These are phyloP conservation scores for Nakazawaea ishiwadae DNA, from an alignment of 805 yeast species.

Conservation along the genomic window DNA sequence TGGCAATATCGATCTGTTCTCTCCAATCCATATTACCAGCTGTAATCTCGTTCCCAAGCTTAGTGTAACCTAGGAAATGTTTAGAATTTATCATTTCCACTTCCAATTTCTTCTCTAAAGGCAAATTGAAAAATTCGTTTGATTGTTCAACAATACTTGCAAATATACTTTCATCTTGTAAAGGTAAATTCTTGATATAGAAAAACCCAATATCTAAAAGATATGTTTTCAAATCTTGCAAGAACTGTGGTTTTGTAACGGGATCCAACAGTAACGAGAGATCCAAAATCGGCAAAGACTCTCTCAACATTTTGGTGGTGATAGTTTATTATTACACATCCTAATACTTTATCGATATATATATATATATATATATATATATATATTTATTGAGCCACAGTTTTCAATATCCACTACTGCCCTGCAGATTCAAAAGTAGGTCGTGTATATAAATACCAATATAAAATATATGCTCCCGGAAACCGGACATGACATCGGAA, in stretches of 20 bases:
- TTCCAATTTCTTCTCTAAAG: slow-evolving; percentile 37
- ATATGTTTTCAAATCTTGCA: slow-evolving; percentile 37
- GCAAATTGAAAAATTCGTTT: slow-evolving; percentile 39
- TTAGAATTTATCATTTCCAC: slow-evolving; percentile 53
- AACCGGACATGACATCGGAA: too few species aligned
- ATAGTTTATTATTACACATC: too few species aligned
- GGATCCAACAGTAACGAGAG: slow-evolving; percentile 36
- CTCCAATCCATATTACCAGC: slow-evolving; percentile 50
- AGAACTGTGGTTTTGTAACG: slow-evolving; percentile 35
- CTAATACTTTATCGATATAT: too few species aligned
- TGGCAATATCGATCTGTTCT: slow-evolving; percentile 59
- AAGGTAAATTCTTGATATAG: slow-evolving; percentile 42
- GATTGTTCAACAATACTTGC: slow-evolving; percentile 33
- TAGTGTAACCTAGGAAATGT: slow-evolving; percentile 55
- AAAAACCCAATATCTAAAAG: slow-evolving; percentile 54
- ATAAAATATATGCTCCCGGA: neutral
- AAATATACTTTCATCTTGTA: slow-evolving; percentile 23
- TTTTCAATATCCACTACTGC: too few species aligned
- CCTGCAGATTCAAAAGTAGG: too few species aligned
- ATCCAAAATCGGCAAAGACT: slow-evolving; percentile 39
- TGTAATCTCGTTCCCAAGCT: slow-evolving; percentile 54
- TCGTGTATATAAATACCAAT: too few species aligned
- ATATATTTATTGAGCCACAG: too few species aligned
- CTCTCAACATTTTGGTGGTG: neutral
- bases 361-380: too few species aligned